Base-by-base conservation (phyloP, 2,329 filamentous ascomycete genomes). In the Arthrobotrys pseudoclavata region DNA sequence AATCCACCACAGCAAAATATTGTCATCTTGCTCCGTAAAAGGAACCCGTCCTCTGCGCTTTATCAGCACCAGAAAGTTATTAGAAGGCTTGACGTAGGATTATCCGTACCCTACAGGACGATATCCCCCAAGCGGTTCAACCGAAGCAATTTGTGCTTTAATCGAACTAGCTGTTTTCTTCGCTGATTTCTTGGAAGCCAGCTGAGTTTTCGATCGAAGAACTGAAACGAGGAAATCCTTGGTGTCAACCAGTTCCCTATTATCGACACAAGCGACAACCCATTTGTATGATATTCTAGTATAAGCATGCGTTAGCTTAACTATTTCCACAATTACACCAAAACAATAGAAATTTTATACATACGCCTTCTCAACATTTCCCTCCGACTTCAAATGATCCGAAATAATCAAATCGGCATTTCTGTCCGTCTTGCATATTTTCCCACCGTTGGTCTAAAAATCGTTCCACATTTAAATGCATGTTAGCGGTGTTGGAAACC, bases 201-300 rank as follows among this genome's bases (percentile, higher is more conserved):
- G 18, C 34, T 24, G 86, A 85, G 6, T 87, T 87, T 53, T 50
- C 1, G 22, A 29, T 31, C 55, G n/a, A 5, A 85, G 86, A 13
- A n/a, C n/a, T 20, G 67, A 67, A 22, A 77, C 63, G 4, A 81
- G 82, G 80, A 89, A 84, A 13, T 84, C 79, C 64, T 86, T 84
- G 1, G 86, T 83, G 74, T 87, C 83, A 66, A 86, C 85, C 4
- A 90, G 80, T 42, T 82, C 81, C 7, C 86, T 86, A 13, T 85
- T 83, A 18, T 83, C 82, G 64, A 90, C 83, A 0, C 88, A 90
- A 45, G 84, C 81, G 48, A 89, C 87, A 57, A 91, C 85, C 81
- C 87, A 90, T 71, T 84, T 85, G 81, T 88, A 91, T 1, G 88
- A 89, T 79, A 87, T 85, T 3, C 86, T 86, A 29, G n/a, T 47